A percentile compares a stretch with the other conserved stretches of the same genome.
Conservation (phyloP, 1,284 basidiomycete genomes). For the Porodaedalea pini region DNA sequence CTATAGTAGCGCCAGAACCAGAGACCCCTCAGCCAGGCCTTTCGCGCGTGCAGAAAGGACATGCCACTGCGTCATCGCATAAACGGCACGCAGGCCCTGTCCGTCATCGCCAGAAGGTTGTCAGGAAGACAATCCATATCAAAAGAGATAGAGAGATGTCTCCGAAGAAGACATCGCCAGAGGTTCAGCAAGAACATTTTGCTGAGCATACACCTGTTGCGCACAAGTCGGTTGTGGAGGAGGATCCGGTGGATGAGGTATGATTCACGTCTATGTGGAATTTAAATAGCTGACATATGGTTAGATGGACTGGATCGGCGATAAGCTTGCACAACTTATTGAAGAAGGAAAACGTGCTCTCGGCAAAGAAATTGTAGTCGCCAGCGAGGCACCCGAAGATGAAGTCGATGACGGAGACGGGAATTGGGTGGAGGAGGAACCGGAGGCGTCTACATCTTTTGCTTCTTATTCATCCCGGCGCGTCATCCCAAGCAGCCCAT, state of each 20-base stretch:
- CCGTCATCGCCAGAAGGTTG: slow-evolving; percentile 4
- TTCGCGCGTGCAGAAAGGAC: not conserved
- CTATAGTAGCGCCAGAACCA: not conserved
- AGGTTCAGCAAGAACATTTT: slow-evolving; percentile 26
- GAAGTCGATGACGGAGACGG: slow-evolving; percentile 70
- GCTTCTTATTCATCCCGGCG: not conserved
- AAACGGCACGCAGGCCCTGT: not conserved
- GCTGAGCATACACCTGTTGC: slow-evolving; percentile 26
- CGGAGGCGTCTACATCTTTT: slow-evolving; percentile 7
- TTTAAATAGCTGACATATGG: not conserved
- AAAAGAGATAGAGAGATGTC: not conserved
- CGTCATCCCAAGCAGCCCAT: not conserved
- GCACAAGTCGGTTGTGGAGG: slow-evolving; percentile 29
- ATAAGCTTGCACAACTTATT: slow-evolving; percentile 60
- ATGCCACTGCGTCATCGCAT: not conserved
- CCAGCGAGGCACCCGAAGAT: slow-evolving; percentile 66
- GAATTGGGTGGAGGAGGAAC: slow-evolving; percentile 60
- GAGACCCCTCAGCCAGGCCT: not conserved
- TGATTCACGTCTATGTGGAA: slow-evolving; percentile 17
- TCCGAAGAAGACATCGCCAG: slow-evolving; percentile 2
- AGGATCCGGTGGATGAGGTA: slow-evolving; percentile 47
- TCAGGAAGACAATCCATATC: not conserved
- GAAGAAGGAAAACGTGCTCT: slow-evolving; percentile 71
- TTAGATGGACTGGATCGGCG: slow-evolving; percentile 75
- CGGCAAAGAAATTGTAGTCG: slow-evolving; percentile 65